A percentile compares a stretch with the other conserved stretches of the same genome.
Evolutionary conservation across 768 basidiomycete genomes (phyloP).

Genomic region (Leucocoprinus leucothites): DNA sequence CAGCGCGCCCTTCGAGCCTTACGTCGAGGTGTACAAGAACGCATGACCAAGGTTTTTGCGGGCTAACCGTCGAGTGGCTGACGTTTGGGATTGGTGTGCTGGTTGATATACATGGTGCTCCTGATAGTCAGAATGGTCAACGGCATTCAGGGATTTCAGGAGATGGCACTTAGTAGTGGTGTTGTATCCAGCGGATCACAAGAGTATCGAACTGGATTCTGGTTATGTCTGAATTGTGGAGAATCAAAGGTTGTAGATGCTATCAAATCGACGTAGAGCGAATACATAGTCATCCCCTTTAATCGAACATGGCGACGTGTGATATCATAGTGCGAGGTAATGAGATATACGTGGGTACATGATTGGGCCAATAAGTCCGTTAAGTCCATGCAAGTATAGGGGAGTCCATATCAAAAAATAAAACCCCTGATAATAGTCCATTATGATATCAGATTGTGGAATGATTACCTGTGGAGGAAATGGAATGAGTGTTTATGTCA

Average conservation of each 20-base stretch:
- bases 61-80: slow-evolving; percentile 59
- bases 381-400: no score
- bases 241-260: slow-evolving; percentile 22
- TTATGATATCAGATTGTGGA: no score
- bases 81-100: slow-evolving; percentile 64
- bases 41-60: slow-evolving; percentile 65
- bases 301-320: no score
- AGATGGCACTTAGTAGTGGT: slow-evolving; percentile 28
- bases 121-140: slow-evolving; percentile 74
- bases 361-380: no score
- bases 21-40: slow-evolving; percentile 48
- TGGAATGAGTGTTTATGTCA: no score
- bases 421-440: no score
- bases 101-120: slow-evolving; percentile 66
- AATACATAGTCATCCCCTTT: neutral
- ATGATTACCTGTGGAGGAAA: no score
- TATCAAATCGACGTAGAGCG: neutral
- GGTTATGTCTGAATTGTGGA: slow-evolving; percentile 44
- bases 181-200: slow-evolving; percentile 33
- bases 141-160: slow-evolving; percentile 65
- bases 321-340: no score
- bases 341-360: no score
- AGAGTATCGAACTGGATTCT: slow-evolving; percentile 44
- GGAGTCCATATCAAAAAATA: no score
- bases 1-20: slow-evolving; percentile 62